phyloP scores from a whole-genome alignment of 2,329 filamentous ascomycete species.

The Fusarium buxicola region DNA sequence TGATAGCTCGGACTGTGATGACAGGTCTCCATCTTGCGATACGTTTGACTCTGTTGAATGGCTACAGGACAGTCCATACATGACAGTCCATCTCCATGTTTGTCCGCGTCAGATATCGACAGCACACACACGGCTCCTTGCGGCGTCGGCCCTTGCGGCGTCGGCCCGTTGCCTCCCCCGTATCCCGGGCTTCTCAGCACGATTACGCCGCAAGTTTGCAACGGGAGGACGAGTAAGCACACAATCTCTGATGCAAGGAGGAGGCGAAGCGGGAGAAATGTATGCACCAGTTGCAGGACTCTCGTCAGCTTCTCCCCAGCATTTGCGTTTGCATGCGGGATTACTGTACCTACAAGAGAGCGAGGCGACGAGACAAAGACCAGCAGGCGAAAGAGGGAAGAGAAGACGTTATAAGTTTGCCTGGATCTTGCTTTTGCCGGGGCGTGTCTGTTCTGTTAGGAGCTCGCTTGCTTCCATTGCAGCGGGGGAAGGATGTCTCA shows the following conservation, averaged over 20 bases:
- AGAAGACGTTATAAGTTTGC: not conserved
- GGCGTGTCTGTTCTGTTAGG: not conserved
- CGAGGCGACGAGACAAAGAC: too few species aligned
- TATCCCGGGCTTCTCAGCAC: not conserved
- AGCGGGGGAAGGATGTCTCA: conserved; percentile 6
- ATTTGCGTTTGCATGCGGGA: too few species aligned
- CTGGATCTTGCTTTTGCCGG: not conserved
- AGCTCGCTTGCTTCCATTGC: conserved; percentile 2
- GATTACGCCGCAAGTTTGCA: too few species aligned
- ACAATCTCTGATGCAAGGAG: not conserved
- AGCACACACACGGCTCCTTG: not conserved
- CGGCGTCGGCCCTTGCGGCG: not conserved
- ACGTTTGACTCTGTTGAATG: not conserved
- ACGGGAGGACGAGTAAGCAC: not conserved
- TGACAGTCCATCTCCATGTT: not conserved
- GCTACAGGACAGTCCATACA: not conserved
- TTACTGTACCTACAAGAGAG: too few species aligned
- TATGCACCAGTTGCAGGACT: too few species aligned
- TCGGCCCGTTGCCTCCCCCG: not conserved
- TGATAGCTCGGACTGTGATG: not conserved
- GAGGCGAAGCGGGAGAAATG: not conserved
- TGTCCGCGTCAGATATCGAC: not conserved
- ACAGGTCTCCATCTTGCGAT: not conserved
- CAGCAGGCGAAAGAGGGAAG: too few species aligned
- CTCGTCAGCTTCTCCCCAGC: too few species aligned